Percentiles rank a stretch among this genome's conserved stretches.
Conservation (phyloP, 208 protist genomes). For the Leishmania gerbilli region DNA sequence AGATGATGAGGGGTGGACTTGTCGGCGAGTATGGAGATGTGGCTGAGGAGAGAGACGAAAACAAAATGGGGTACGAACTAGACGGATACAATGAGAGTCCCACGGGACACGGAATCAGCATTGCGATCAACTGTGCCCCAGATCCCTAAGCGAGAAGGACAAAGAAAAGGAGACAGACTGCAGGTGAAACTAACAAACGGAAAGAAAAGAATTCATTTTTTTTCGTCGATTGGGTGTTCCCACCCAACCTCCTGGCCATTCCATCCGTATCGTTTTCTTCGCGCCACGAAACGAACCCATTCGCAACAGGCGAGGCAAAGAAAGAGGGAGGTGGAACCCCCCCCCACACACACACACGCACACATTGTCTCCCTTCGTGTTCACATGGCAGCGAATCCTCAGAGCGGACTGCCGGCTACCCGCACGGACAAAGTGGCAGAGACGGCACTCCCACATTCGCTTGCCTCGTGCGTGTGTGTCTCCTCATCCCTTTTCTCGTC, state of each 20-base stretch:
- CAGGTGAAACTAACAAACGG: not conserved
- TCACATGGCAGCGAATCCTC: not conserved
- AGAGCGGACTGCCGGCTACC: constrained; percentile 3
- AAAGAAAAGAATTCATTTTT: not conserved
- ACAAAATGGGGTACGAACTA: not conserved
- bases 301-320: not conserved
- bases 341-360: not conserved
- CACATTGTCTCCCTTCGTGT: not conserved
- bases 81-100: not conserved
- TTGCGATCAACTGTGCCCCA: not conserved
- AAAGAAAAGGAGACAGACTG: not conserved
- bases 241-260: not conserved
- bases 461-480: not conserved
- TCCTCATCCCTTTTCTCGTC: too few relatives aligned
- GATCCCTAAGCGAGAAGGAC: constrained; percentile 1
- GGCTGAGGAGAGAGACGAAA: not conserved
- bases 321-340: not conserved
- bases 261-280: not conserved
- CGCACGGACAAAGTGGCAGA: not conserved
- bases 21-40: not conserved
- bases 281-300: not conserved
- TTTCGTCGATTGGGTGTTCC: not conserved
- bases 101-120: not conserved
- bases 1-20: not conserved
- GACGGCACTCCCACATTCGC: not conserved